phyloP scores from a whole-genome alignment of 23 red algal species.

The Gracilariopsis chorda region DNA sequence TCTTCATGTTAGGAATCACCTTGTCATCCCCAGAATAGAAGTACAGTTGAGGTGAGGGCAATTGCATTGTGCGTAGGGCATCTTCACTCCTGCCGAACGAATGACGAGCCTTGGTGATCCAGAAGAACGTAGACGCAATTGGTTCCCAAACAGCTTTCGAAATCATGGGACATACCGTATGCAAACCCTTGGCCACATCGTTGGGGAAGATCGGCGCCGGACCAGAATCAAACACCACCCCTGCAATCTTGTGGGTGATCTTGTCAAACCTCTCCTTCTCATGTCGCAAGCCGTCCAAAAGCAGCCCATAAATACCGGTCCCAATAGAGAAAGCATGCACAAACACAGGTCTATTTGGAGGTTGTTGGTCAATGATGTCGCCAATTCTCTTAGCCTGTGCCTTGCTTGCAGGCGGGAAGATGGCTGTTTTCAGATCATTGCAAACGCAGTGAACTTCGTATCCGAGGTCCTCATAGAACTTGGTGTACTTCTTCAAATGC shows the following conservation, averaged over 20 bases:
- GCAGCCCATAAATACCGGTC: constrained; percentile 93
- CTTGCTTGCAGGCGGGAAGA: constrained; percentile 69
- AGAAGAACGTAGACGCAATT: constrained; percentile 69
- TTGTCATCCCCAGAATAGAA: constrained; percentile 96
- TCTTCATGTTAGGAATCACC: constrained; percentile 75
- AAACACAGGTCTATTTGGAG: constrained; percentile 80
- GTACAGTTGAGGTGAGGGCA: constrained; percentile 92
- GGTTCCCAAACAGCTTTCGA: constrained; percentile 71
- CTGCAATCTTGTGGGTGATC: constrained; percentile 64
- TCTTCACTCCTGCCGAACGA: constrained; percentile 75
- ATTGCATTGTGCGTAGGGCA: constrained; percentile 77
- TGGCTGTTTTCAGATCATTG: constrained; percentile 80
- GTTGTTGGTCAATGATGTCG: constrained; percentile 63
- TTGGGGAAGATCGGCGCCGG: constrained; percentile 80
- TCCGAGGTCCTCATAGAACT: constrained; percentile 80
- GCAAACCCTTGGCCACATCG: constrained; percentile 85
- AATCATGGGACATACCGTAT: constrained; percentile 88
- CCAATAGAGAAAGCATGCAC: constrained; percentile 97
- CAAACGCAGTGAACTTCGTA: constrained; percentile 88
- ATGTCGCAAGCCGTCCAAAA: constrained; percentile 72
- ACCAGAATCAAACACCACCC: constrained; percentile 97
- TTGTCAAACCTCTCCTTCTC: constrained; percentile 72
- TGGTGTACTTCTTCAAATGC: constrained; percentile 74
- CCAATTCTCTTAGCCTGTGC: constrained; percentile 78
- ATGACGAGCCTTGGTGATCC: constrained; percentile 66